Conservation (phyloP, 73 alveolate species). For the Tetrahymena thermophila region DNA sequence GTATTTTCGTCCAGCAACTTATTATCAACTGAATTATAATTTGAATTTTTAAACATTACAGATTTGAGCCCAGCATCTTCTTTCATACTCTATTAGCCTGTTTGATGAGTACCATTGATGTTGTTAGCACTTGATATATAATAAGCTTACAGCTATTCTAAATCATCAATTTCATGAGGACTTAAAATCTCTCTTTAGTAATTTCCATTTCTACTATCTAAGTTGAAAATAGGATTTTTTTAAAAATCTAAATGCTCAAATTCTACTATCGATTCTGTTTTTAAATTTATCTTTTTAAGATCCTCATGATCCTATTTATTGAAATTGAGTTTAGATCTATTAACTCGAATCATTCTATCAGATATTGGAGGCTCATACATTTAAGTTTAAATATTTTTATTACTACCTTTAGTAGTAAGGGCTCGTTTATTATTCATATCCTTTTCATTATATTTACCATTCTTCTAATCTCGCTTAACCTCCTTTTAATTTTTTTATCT, state of each 20-base stretch:
- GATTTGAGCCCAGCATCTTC: neutral
- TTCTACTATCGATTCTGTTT: neutral
- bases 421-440: neutral
- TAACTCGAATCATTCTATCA: neutral
- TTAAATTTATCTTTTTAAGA: neutral
- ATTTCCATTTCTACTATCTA: neutral
- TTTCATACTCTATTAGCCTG: neutral
- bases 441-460: neutral
- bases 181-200: neutral
- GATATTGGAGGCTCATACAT: neutral
- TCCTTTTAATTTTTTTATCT: neutral
- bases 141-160: neutral
- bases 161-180: neutral
- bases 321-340: neutral
- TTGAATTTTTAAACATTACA: neutral
- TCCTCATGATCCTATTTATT: neutral
- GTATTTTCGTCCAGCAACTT: neutral
- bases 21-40: neutral
- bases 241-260: neutral
- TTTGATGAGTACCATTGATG: neutral
- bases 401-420: neutral
- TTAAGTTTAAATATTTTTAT: neutral
- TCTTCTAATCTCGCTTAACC: neutral
- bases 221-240: neutral
- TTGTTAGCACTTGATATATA: neutral